phyloP scores from a whole-genome alignment of 2,329 filamentous ascomycete species.

The Talaromyces marneffei region DNA sequence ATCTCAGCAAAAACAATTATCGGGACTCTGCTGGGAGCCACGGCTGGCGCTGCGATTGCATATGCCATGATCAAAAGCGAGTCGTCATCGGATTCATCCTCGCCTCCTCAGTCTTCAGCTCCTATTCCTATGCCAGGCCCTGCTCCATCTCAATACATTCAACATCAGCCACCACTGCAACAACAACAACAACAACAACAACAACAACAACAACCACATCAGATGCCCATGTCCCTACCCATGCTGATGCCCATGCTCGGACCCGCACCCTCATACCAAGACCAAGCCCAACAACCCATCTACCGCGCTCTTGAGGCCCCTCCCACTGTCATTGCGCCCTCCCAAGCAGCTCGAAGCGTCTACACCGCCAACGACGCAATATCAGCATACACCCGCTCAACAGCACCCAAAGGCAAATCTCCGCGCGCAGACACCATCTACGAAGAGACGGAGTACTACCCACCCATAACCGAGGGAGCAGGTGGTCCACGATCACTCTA shows the following conservation, averaged over 20 bases:
- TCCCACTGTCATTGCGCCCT: conserved; percentile 19
- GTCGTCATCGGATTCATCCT: conserved; percentile 21
- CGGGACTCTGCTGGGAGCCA: conserved; percentile 71
- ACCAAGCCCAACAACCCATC: conserved; percentile 16
- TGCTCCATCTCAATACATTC: conserved; percentile 10
- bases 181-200: conserved; percentile 16
- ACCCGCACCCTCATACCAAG: conserved; percentile 12
- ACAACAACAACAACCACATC: conserved; percentile 10
- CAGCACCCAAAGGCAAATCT: conserved; percentile 34
- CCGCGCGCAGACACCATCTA: conserved; percentile 38
- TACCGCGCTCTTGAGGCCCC: conserved; percentile 31
- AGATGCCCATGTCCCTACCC: conserved; percentile 9
- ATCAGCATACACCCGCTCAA: conserved; percentile 29
- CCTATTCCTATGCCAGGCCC: conserved; percentile 21
- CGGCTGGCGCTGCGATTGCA: conserved; percentile 68
- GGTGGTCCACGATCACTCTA: neutral
- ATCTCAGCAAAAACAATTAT: conserved; percentile 57
- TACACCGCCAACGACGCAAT: conserved; percentile 25
- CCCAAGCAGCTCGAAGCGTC: conserved; percentile 20
- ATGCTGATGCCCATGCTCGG: conserved; percentile 13
- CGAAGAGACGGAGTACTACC: conserved; percentile 32
- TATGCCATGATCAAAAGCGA: conserved; percentile 67
- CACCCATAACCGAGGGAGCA: conserved; percentile 2
- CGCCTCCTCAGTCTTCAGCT: conserved; percentile 21
- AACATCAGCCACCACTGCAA: conserved; percentile 11